These are phyloP conservation scores for Fusarium musae DNA, from an alignment of 2,329 filamentous ascomycete genomes.

Conservation along the genomic window DNA sequence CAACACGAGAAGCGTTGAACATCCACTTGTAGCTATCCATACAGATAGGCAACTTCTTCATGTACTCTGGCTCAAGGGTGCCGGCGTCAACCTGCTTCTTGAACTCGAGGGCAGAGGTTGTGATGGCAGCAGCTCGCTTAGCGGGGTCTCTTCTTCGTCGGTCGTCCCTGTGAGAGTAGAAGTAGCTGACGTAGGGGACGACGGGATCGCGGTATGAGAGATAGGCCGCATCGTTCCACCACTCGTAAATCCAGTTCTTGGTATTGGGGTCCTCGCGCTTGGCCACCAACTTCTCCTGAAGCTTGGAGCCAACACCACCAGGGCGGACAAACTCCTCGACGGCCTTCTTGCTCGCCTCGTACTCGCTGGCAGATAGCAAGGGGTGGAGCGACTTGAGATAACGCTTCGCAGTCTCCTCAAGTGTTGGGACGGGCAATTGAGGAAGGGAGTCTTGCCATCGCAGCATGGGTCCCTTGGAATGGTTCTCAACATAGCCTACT, in stretches of 20 bases:
- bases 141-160: conserved; percentile 85
- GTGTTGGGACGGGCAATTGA: conserved; percentile 79
- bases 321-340: conserved; percentile 90
- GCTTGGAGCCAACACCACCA: conserved; percentile 81
- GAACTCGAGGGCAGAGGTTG: conserved; percentile 88
- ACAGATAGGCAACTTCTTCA: conserved; percentile 96
- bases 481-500: conserved; percentile 81
- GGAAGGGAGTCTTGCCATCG: conserved; percentile 89
- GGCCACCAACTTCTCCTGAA: conserved; percentile 89
- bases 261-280: conserved; percentile 80
- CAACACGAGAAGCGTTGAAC: conserved; percentile 94
- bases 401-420: conserved; percentile 82
- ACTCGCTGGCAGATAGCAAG: conserved; percentile 75
- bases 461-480: conserved; percentile 81
- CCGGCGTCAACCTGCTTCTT: conserved; percentile 89
- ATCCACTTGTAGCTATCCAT: conserved; percentile 99
- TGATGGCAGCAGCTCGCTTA: conserved; percentile 92
- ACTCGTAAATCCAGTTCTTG: conserved; percentile 96
- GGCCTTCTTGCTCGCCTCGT: conserved; percentile 79
- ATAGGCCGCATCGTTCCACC: conserved; percentile 98
- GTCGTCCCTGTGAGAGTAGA: conserved; percentile 98
- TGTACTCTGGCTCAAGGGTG: conserved; percentile 94
- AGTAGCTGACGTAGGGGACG: conserved; percentile 98
- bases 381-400: conserved; percentile 85
- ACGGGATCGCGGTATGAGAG: conserved; percentile 94